A percentile compares a stretch with the other conserved stretches of the same genome.
Conservation (phyloP, 2,329 filamentous ascomycete species). For the Trichoderma guizhouense region DNA sequence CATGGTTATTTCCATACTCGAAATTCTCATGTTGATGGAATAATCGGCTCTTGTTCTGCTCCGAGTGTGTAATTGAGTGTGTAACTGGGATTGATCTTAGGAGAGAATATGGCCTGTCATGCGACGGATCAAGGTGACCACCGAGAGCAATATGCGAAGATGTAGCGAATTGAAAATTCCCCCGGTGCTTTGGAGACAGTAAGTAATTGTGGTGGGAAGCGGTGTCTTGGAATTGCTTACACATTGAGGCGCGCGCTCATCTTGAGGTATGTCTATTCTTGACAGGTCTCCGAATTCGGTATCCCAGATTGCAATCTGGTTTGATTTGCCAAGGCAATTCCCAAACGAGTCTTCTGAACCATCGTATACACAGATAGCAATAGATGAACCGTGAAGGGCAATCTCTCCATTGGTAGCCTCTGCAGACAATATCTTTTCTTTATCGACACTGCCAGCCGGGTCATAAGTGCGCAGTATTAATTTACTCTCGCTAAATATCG, state of each 20-base stretch:
- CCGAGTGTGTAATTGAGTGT: background rate
- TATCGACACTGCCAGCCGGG: background rate
- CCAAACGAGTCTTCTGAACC: background rate
- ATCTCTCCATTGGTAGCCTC: background rate
- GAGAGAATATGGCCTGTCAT: background rate
- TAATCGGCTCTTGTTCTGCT: background rate
- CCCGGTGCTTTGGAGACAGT: background rate
- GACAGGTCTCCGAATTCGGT: background rate
- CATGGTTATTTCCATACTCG: background rate
- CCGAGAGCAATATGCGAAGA: background rate
- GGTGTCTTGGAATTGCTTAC: background rate
- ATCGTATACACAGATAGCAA: background rate
- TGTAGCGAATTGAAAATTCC: background rate
- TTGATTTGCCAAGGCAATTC: background rate
- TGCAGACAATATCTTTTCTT: background rate
- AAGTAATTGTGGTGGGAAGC: background rate
- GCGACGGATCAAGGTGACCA: background rate
- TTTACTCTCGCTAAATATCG: background rate
- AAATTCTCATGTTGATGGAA: conserved; percentile 6
- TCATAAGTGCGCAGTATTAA: background rate
- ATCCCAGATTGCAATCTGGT: background rate
- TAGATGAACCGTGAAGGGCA: background rate
- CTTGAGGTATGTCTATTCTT: conserved; percentile 1
- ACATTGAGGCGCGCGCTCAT: conserved; percentile 7
- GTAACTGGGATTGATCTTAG: background rate